Evolutionary conservation across 257 asterid genomes (phyloP).

Genomic region (Henckelia pumila): DNA sequence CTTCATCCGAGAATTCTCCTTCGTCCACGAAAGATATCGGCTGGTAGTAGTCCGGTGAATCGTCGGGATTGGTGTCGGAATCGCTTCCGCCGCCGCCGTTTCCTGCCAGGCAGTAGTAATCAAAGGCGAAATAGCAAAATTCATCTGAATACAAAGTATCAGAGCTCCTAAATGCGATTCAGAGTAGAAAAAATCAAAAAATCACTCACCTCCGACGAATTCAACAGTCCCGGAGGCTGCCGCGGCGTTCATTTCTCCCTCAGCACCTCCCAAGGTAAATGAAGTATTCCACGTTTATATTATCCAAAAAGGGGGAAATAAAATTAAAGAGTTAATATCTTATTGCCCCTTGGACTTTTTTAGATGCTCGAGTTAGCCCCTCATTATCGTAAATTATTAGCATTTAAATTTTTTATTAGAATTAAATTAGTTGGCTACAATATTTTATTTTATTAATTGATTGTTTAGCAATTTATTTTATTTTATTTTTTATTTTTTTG

Average conservation of each 20-base stretch:
- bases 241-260: slow-evolving; percentile 36
- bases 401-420: too few relatives aligned
- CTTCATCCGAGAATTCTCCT: slow-evolving; percentile 32
- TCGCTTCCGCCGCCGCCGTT: slow-evolving; percentile 50
- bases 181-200: background rate
- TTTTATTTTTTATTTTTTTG: too few relatives aligned
- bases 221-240: slow-evolving; percentile 13
- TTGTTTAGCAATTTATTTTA: too few relatives aligned
- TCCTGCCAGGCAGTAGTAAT: slow-evolving; percentile 22
- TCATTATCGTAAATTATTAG: too few relatives aligned
- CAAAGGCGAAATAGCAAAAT: background rate
- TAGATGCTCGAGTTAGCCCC: too few relatives aligned
- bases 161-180: background rate
- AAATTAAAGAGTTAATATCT: too few relatives aligned
- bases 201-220: slow-evolving; percentile 12
- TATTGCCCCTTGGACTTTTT: too few relatives aligned
- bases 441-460: too few relatives aligned
- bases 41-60: slow-evolving; percentile 56
- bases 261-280: background rate
- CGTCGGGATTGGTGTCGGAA: slow-evolving; percentile 65
- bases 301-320: too few relatives aligned
- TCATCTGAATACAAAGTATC: too few relatives aligned
- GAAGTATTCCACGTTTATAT: too few relatives aligned
- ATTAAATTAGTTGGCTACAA: too few relatives aligned
- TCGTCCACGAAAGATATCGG: slow-evolving; percentile 49